Evolutionary conservation across 2,329 filamentous ascomycete genomes (phyloP).

Genomic region (Apiospora koreana): DNA sequence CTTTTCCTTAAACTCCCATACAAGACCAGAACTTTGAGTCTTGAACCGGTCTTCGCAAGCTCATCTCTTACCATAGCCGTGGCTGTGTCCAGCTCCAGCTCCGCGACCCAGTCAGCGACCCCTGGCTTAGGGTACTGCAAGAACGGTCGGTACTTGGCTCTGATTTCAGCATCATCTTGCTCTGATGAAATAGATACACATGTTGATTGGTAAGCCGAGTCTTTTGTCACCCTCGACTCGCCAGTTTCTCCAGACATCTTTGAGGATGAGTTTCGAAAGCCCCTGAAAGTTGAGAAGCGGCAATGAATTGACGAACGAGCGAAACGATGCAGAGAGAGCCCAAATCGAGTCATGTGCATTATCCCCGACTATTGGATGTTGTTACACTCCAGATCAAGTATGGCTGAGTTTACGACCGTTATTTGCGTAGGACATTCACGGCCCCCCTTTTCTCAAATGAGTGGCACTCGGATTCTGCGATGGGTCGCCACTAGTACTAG

Average conservation of each 20-base stretch:
- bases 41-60: conserved; percentile 32
- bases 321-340: not conserved
- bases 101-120: conserved; percentile 54
- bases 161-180: not conserved
- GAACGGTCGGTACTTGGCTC: conserved; percentile 54
- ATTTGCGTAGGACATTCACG: not conserved
- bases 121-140: conserved; percentile 41
- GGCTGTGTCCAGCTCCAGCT: conserved; percentile 55
- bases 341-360: no score
- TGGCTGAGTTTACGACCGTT: no score
- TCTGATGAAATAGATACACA: not conserved
- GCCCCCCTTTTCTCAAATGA: not conserved
- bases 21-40: conserved; percentile 59
- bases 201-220: no score
- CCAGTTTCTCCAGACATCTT: not conserved
- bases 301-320: not conserved
- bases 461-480: not conserved
- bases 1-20: conserved; percentile 58
- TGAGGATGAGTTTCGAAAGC: not conserved
- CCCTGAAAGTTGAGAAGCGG: not conserved
- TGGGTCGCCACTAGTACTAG: not conserved
- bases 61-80: conserved; percentile 52
- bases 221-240: not conserved
- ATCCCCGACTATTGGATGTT: no score
- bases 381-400: no score